Evolutionary conservation across 495 filamentous ascomycete species (phyloP).

Genomic region (Hyaloscypha hepaticicola): DNA sequence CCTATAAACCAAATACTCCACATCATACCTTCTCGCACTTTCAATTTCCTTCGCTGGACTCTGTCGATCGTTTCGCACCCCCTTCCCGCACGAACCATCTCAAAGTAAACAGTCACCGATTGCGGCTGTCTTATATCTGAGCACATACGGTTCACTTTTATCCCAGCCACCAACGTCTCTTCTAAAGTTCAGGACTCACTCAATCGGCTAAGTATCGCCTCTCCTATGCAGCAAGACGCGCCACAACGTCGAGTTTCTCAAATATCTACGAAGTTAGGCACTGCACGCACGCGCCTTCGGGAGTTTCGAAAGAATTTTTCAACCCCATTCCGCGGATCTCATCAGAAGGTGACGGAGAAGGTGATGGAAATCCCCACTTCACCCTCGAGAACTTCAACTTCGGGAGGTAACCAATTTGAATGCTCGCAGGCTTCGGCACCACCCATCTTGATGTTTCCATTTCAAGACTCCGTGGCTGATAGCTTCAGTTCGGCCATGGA

Average conservation of each 20-base stretch:
- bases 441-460: not conserved
- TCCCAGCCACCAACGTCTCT: too few relatives aligned
- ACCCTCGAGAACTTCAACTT: slow-evolving; percentile 10
- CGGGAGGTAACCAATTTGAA: not conserved
- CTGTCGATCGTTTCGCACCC: too few relatives aligned
- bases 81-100: too few relatives aligned
- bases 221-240: not conserved
- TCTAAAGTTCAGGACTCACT: too few relatives aligned
- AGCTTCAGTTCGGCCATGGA: slow-evolving; percentile 22
- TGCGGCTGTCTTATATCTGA: too few relatives aligned
- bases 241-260: not conserved
- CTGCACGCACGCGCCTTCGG: slow-evolving; percentile 17
- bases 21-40: not conserved
- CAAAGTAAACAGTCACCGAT: too few relatives aligned
- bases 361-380: too few relatives aligned
- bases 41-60: not conserved
- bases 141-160: too few relatives aligned
- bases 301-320: slow-evolving; percentile 14
- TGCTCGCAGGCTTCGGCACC: not conserved
- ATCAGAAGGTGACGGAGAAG: too few relatives aligned
- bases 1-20: not conserved
- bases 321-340: slow-evolving; percentile 18
- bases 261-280: slow-evolving; percentile 5
- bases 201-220: too few relatives aligned
- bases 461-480: not conserved